phyloP scores from a whole-genome alignment of 2,329 filamentous ascomycete genomes.

The Apiospora saccharicola region DNA sequence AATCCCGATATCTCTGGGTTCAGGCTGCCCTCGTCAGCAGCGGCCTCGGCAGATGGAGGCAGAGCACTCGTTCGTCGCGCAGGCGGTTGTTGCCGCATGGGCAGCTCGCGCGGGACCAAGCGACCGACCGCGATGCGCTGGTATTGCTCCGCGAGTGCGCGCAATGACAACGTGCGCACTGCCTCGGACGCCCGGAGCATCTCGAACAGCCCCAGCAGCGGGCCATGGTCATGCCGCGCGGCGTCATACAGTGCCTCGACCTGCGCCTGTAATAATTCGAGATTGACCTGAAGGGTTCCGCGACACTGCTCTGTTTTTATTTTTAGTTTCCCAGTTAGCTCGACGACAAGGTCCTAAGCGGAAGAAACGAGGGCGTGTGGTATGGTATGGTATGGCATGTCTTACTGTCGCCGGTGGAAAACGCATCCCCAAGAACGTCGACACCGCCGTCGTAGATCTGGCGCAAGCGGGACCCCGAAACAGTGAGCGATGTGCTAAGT shows the following conservation, averaged over 20 bases:
- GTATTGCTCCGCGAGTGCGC: slow-evolving; percentile 47
- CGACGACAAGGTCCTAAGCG: no score
- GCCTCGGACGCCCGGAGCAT: slow-evolving; percentile 45
- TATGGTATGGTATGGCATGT: neutral
- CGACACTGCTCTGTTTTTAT: slow-evolving; percentile 41
- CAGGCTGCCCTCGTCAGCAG: neutral
- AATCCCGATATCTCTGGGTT: neutral
- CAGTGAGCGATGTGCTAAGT: slow-evolving; percentile 44
- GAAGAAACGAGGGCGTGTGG: neutral
- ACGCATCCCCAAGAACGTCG: slow-evolving; percentile 45
- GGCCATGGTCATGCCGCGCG: slow-evolving; percentile 28
- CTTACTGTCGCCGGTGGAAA: slow-evolving; percentile 46
- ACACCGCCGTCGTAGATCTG: slow-evolving; percentile 44
- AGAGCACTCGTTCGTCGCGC: neutral
- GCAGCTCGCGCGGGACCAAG: slow-evolving; percentile 38
- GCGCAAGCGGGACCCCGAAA: slow-evolving; percentile 41
- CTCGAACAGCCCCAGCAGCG: slow-evolving; percentile 45
- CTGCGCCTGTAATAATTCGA: slow-evolving; percentile 39
- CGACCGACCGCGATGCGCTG: slow-evolving; percentile 43
- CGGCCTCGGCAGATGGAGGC: neutral
- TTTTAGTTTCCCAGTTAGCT: no score
- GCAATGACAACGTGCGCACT: slow-evolving; percentile 41
- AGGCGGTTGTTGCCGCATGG: neutral
- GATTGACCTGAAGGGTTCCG: slow-evolving; percentile 38
- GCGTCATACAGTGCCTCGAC: slow-evolving; percentile 39